Evolutionary conservation across 2,329 filamentous ascomycete species (phyloP), one percentile per base, ranked within the genome.

Genomic region (Paraconiothyrium brasiliense): DNA sequence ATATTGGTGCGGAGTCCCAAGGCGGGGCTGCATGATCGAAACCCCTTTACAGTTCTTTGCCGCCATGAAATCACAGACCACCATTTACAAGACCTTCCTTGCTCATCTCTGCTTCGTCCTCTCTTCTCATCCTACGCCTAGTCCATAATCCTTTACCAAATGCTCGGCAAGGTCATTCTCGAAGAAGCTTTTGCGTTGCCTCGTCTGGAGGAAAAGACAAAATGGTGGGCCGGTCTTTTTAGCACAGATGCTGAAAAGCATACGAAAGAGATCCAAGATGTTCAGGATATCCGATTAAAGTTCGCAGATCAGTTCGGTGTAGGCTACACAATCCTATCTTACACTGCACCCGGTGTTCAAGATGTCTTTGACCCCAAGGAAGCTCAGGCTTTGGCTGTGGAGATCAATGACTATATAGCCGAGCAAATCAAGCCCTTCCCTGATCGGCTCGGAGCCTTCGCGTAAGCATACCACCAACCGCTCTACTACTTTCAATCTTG

Each of bases 181-280:
- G 87, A 89, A 73, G 87, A 89, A 76, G 86, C 86, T 14, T 89
- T 88, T 64, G 84, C 84, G 62, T 80, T 89, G 7, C 86, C 88
- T 48, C 83, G 86, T 37, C 82, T 88, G 63, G 80, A 84, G 49
- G 85, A 89, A 64, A 85, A 84, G 74, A 87, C 85, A 5, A 79
- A 80, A 67, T 88, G 86, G 86, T 89, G 86, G 86, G 88, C 87
- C 1, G 77, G 80, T 4, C 75, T 89, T 24, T 90, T 89, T 70
- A 83, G 86, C 14, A 80, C 84, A n/a, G 83, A 89, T 65, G 80
- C 85, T 1, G 85, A 87, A 11, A 85, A 84, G 73, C 87, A 89
- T 63, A 81, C 83, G 58, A 79, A 75, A 30, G 86, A 90, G 74
- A 90, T 86, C 65, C 81, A 78, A 54, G 82, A 84, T 61, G 77